Percentiles rank a stretch among this genome's conserved stretches.
These are phyloP conservation scores for Neofusicoccum ribis DNA, from an alignment of 2,329 filamentous ascomycete genomes.

Conservation along the genomic window DNA sequence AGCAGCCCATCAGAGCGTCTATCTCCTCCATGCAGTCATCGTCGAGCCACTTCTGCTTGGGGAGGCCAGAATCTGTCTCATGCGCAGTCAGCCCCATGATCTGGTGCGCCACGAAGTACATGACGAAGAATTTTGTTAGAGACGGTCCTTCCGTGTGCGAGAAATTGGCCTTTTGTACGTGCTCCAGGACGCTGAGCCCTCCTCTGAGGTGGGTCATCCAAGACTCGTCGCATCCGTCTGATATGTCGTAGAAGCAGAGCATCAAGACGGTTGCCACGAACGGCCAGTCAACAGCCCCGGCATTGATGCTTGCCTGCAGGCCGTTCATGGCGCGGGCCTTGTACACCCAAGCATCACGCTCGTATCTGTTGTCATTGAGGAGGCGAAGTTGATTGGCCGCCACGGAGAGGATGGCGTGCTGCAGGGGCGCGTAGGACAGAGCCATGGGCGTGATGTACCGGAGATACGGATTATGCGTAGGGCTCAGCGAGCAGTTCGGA, in stretches of 20 bases:
- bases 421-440: conserved; percentile 27
- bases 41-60: conserved; percentile 25
- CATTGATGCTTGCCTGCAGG: conserved; percentile 26
- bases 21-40: conserved; percentile 31
- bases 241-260: conserved; percentile 39
- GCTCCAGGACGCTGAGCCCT: conserved; percentile 29
- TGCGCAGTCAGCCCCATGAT: conserved; percentile 31
- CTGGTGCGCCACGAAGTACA: conserved; percentile 38
- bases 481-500: conserved; percentile 33
- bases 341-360: conserved; percentile 28
- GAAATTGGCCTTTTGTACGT: conserved; percentile 14
- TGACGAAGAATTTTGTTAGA: conserved; percentile 28
- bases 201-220: conserved; percentile 36
- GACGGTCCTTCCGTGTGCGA: conserved; percentile 22
- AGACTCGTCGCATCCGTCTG: conserved; percentile 33
- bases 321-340: conserved; percentile 30
- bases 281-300: conserved; percentile 24
- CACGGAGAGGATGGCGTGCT: conserved; percentile 31
- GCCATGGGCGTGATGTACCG: conserved; percentile 28
- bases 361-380: conserved; percentile 27
- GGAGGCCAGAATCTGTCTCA: conserved; percentile 20
- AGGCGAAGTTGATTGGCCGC: conserved; percentile 33
- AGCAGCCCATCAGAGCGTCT: conserved; percentile 35
- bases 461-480: conserved; percentile 32
- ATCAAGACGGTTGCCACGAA: conserved; percentile 34